Evolutionary conservation across 768 basidiomycete genomes (phyloP).

Genomic region (Mycena floridula): DNA sequence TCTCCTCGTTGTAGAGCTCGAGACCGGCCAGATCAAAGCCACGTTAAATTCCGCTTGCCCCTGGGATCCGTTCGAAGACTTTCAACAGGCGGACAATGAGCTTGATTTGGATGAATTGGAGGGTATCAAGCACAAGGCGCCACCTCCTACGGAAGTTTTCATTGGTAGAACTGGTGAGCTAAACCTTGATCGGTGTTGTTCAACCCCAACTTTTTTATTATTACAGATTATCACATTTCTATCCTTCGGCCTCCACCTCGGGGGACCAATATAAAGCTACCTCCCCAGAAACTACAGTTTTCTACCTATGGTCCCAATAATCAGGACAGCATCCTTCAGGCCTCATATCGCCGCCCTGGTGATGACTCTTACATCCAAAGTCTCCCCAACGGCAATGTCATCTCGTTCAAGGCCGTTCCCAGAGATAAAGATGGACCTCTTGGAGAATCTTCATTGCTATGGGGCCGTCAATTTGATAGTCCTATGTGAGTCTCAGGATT

Average conservation of each 20-base stretch:
- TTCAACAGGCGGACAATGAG: slow-evolving; percentile 34
- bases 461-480: slow-evolving; percentile 52
- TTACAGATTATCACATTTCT: slow-evolving; percentile 79
- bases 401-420: slow-evolving; percentile 55
- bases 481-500: slow-evolving; percentile 56
- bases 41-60: slow-evolving; percentile 73
- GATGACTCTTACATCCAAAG: slow-evolving; percentile 81
- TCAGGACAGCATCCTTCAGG: slow-evolving; percentile 68
- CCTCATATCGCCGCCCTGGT: slow-evolving; percentile 66
- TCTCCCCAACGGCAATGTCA: slow-evolving; percentile 70
- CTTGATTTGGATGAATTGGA: slow-evolving; percentile 58
- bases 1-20: slow-evolving; percentile 63
- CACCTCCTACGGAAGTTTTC: slow-evolving; percentile 42
- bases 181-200: no score
- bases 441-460: slow-evolving; percentile 37
- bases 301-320: slow-evolving; percentile 93
- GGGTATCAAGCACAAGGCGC: slow-evolving; percentile 29
- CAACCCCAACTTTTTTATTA: no score
- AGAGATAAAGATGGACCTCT: slow-evolving; percentile 7
- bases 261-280: slow-evolving; percentile 20
- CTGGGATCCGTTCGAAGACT: slow-evolving; percentile 62
- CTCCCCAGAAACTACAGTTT: slow-evolving; percentile 79
- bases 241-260: slow-evolving; percentile 49
- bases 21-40: slow-evolving; percentile 76
- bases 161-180: slow-evolving; percentile 61